Percentiles rank a stretch among this genome's conserved stretches.
These are phyloP conservation scores for Fusarium devonianum DNA, from an alignment of 2,329 filamentous ascomycete genomes.

Conservation along the genomic window DNA sequence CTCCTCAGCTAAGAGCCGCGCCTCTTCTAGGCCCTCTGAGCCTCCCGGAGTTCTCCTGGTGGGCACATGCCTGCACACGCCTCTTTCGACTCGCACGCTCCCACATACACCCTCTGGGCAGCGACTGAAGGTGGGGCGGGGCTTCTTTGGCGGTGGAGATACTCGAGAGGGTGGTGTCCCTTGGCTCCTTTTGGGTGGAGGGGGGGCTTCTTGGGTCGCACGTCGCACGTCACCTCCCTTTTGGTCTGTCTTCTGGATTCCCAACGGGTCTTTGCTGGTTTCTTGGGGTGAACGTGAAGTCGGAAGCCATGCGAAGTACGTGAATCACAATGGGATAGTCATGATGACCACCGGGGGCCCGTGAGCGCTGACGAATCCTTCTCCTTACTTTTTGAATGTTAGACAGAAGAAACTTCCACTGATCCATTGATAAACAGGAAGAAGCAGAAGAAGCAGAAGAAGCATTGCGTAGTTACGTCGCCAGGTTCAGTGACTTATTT, in stretches of 20 bases:
- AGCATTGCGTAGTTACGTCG: no score
- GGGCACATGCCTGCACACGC: conserved; percentile 27
- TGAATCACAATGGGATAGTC: conserved; percentile 31
- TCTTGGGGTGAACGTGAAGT: conserved; percentile 19
- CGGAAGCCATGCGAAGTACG: conserved; percentile 19
- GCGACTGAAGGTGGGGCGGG: conserved; percentile 28
- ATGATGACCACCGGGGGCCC: conserved; percentile 10
- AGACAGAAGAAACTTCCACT: conserved; percentile 14
- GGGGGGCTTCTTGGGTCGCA: conserved; percentile 21
- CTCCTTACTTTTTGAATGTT: conserved; percentile 6
- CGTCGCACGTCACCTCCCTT: conserved; percentile 26
- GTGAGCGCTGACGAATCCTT: conserved; percentile 16
- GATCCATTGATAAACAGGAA: conserved; percentile 10
- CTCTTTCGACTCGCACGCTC: conserved; percentile 30
- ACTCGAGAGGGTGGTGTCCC: conserved; percentile 29
- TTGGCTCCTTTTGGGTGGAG: conserved; percentile 30
- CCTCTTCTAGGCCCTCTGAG: conserved; percentile 41
- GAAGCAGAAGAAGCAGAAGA: neutral
- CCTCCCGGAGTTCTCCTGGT: conserved; percentile 42
- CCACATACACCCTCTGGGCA: conserved; percentile 28
- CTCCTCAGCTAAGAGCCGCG: conserved; percentile 28
- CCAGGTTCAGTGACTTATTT: no score
- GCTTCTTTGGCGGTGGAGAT: conserved; percentile 29
- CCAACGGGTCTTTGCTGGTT: conserved; percentile 24
- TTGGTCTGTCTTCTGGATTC: conserved; percentile 35